These are phyloP conservation scores for Gyromitra esculenta DNA, from an alignment of 2,329 filamentous ascomycete genomes.

Conservation along the genomic window DNA sequence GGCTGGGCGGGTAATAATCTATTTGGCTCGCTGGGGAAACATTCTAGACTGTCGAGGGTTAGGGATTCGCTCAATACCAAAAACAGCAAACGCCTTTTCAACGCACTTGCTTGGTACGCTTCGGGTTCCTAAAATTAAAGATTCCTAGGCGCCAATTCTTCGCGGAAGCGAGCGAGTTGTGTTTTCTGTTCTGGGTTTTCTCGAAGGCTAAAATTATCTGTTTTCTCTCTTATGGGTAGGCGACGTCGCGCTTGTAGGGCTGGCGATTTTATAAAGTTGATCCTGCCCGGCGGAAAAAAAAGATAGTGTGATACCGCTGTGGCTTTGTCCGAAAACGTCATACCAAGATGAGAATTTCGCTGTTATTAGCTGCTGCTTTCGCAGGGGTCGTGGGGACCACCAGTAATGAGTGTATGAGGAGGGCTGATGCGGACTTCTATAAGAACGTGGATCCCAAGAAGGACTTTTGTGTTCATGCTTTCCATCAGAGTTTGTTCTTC, in stretches of 20 bases:
- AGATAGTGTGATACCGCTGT: not conserved
- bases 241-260: not conserved
- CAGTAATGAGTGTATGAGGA: not conserved
- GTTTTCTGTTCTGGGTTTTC: not conserved
- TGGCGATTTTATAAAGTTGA: not conserved
- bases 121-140: not conserved
- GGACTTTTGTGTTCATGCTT: conserved; percentile 23
- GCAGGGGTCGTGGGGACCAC: not conserved
- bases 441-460: not conserved
- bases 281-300: not conserved
- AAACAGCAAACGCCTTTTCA: not conserved
- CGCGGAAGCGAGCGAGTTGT: not conserved
- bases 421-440: not conserved
- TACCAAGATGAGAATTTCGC: conserved; percentile 4
- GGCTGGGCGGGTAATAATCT: not conserved
- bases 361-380: not conserved
- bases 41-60: not conserved
- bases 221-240: not conserved
- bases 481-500: conserved; percentile 14
- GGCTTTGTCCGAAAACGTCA: not conserved
- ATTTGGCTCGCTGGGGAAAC: not conserved
- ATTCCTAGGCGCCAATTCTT: not conserved
- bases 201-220: not conserved
- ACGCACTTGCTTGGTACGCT: not conserved
- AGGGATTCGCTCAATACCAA: not conserved